phyloP scores from a whole-genome alignment of 192 early-diverging fungal genomes.

The Coemansia sp. region DNA sequence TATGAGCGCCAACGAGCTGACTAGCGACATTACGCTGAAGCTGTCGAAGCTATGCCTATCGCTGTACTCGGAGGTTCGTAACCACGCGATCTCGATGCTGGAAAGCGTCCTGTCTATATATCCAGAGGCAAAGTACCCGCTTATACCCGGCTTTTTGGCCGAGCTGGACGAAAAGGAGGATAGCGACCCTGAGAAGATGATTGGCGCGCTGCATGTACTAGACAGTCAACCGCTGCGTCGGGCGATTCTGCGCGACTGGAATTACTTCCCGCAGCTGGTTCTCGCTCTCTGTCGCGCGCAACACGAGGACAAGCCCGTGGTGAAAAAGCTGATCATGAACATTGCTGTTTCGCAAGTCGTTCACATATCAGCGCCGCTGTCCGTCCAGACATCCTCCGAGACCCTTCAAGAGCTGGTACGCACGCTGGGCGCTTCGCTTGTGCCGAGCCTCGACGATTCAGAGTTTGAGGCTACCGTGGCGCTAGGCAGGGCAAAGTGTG shows the following conservation, averaged over 20 bases:
- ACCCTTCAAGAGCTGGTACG: conserved; percentile 7
- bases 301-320: conserved; percentile 55
- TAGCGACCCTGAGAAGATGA: conserved; percentile 52
- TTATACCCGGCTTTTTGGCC: conserved; percentile 44
- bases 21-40: conserved; percentile 17
- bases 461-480: conserved; percentile 10
- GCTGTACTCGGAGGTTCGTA: conserved; percentile 47
- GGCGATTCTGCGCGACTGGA: conserved; percentile 37
- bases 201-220: conserved; percentile 44
- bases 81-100: conserved; percentile 33
- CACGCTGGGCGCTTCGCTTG: background rate
- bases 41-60: conserved; percentile 46
- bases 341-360: conserved; percentile 37
- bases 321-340: conserved; percentile 49
- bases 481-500: conserved; percentile 3
- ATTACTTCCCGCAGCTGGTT: conserved; percentile 36
- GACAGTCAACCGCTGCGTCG: conserved; percentile 32
- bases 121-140: conserved; percentile 40
- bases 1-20: conserved; percentile 17
- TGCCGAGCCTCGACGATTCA: background rate
- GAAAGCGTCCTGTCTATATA: conserved; percentile 33
- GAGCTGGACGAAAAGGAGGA: conserved; percentile 36
- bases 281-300: conserved; percentile 53
- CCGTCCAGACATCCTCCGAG: background rate
- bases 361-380: conserved; percentile 30